Base-by-base conservation (phyloP, 2,329 filamentous ascomycete genomes). In the Ascochyta pisi region DNA sequence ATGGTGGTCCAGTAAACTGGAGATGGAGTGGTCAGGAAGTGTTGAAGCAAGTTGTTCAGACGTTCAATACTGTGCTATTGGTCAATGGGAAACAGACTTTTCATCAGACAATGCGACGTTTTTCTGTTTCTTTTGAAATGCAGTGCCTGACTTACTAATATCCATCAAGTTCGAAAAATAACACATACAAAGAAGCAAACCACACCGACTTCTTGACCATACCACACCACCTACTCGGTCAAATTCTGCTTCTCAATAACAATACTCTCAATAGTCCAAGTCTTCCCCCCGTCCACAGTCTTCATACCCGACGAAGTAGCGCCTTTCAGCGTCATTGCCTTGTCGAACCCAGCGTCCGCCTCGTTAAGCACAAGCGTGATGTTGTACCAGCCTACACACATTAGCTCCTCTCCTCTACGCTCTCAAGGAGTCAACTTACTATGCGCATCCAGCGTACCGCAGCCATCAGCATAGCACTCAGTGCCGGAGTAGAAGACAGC, bases 401-500 rank as follows among this genome's bases (percentile, higher is more conserved):
- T 42, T 16, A 42, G 37, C n/a, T 3, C n/a, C 10, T 23, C 9
- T 1, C 10, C 12, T 19, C 22, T 8, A 39, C 6, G 13, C 16
- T 3, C 9, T 9, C 10, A 3, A 16, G 7, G 1, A 39, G 9
- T 19, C 19, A 24, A 29, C 39, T 29, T 29, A 48, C 47, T 51
- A 27, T 59, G 55, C 13, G 35, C 47, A 13, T 48, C 26, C 16
- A 59, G 42, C 12, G 39, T 52, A 16, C 56, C 52, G 27, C 56
- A 59, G 19, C 41, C 39, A 27, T 43, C 34, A 3, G 15, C 13
- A 34, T 35, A 49, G 47, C 56, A 59, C 22, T 59, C 56, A 8
- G 42, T 56, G 6, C 19, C 47, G 3, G 58, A 81, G 56, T 59
- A 59, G 29, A 59, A 59, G 3, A 59, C 52, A 6, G 37, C 23